phyloP scores from a whole-genome alignment of 352 stramenopile species.

The Phytophthora palmivora region DNA sequence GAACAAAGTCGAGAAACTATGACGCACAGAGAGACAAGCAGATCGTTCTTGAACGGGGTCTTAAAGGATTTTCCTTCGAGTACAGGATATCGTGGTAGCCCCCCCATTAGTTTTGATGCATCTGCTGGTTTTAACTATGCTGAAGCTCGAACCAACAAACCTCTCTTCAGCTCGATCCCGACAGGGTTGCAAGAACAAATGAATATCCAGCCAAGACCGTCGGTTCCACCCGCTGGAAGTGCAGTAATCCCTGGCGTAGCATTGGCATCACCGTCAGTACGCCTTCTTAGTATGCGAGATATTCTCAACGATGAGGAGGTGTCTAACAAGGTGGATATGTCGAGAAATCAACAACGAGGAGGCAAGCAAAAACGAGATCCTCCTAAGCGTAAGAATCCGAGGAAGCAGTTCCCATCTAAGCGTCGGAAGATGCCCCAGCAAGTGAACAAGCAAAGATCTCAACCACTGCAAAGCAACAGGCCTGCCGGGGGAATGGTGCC shows the following conservation, averaged over 20 bases:
- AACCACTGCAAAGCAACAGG: conserved; percentile 8
- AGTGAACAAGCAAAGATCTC: conserved; percentile 14
- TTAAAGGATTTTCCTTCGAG: conserved; percentile 19
- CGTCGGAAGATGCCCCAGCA: conserved; percentile 18
- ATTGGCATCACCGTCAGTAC: conserved; percentile 15
- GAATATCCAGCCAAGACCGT: conserved; percentile 5
- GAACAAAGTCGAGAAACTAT: conserved; percentile 5
- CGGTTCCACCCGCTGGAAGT: conserved; percentile 25
- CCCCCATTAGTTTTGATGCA: conserved; percentile 2
- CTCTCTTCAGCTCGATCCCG: background rate
- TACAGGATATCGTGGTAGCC: background rate
- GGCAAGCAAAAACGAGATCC: conserved; percentile 23
- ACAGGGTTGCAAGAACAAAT: conserved; percentile 9
- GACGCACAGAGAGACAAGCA: background rate
- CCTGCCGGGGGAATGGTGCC: background rate
- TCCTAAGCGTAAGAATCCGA: conserved; percentile 24
- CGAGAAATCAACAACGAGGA: conserved; percentile 14
- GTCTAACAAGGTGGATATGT: conserved; percentile 9
- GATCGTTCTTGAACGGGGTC: conserved; percentile 17
- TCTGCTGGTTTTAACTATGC: conserved; percentile 7
- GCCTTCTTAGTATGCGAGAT: conserved; percentile 37
- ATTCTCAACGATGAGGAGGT: conserved; percentile 39
- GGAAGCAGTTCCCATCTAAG: conserved; percentile 29
- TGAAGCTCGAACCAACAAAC: conserved; percentile 1
- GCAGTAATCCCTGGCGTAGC: conserved; percentile 40